Conservation (phyloP, 164 flowering plant species). For the Platanus orientalis region DNA sequence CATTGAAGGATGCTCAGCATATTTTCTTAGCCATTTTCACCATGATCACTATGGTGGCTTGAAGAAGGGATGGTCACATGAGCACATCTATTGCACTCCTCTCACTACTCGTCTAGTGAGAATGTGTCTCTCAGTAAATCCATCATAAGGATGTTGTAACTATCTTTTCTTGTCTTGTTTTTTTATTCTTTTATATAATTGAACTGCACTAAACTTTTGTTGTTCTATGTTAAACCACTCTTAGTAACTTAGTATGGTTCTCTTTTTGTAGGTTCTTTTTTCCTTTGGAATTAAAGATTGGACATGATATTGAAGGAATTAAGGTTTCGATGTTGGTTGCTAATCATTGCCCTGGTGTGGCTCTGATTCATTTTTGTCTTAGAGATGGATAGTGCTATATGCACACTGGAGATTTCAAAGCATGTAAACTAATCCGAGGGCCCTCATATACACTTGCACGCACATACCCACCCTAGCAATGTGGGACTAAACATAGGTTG, state of each 20-base stretch:
- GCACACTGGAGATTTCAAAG: conserved; percentile 86
- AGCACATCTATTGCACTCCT: conserved; percentile 66
- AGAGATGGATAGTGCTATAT: conserved; percentile 47
- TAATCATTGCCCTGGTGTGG: conserved; percentile 86
- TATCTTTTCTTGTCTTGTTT: background rate
- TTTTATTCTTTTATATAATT: background rate
- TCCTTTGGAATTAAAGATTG: conserved; percentile 52
- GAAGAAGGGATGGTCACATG: conserved; percentile 70
- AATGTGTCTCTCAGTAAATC: conserved; percentile 53
- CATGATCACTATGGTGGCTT: conserved; percentile 71
- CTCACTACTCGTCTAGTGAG: conserved; percentile 58
- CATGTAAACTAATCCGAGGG: conserved; percentile 51
- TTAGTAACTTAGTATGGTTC: no score
- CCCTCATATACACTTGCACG: no score
- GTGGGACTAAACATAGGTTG: no score
- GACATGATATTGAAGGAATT: conserved; percentile 47
- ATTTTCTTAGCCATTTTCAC: conserved; percentile 73
- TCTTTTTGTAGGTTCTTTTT: conserved; percentile 36
- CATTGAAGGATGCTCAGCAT: conserved; percentile 62
- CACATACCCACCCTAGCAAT: no score
- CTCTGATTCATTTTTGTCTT: conserved; percentile 54
- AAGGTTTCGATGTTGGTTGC: conserved; percentile 66
- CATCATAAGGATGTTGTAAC: conserved; percentile 34
- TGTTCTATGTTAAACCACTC: background rate
- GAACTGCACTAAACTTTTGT: background rate